These are phyloP conservation scores for Candida montana DNA, from an alignment of 805 yeast genomes.

Conservation along the genomic window DNA sequence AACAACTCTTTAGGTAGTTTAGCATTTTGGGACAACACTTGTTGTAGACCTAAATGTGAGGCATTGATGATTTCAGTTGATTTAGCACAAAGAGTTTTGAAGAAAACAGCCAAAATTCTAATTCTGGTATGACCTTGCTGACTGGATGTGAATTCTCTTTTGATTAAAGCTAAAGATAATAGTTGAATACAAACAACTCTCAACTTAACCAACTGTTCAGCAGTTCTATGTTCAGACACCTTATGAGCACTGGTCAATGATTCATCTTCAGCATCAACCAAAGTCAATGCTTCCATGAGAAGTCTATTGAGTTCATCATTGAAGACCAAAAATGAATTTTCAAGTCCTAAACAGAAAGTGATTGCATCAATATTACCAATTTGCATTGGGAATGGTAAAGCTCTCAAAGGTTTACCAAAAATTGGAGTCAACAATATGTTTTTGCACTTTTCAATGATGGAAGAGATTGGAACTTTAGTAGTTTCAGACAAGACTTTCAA, in stretches of 20 bases:
- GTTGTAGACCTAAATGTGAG: constrained; percentile 82
- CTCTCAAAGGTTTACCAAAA: constrained; percentile 93
- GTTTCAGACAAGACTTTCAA: constrained; percentile 63
- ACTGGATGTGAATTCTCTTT: constrained; percentile 74
- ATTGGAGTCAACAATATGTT: constrained; percentile 83
- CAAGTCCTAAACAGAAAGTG: constrained; percentile 81
- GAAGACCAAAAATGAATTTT: constrained; percentile 74
- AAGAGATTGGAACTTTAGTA: constrained; percentile 62
- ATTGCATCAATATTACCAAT: constrained; percentile 97
- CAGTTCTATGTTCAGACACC: constrained; percentile 78
- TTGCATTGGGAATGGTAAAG: constrained; percentile 97
- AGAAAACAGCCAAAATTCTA: constrained; percentile 86
- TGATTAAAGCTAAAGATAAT: constrained; percentile 75
- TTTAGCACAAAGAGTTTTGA: constrained; percentile 83
- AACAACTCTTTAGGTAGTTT: constrained; percentile 88
- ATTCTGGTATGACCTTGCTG: constrained; percentile 76
- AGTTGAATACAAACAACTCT: constrained; percentile 86
- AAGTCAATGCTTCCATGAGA: constrained; percentile 82
- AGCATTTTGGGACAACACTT: constrained; percentile 77
- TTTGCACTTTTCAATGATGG: constrained; percentile 78
- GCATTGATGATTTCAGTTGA: constrained; percentile 88
- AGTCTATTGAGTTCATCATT: constrained; percentile 85
- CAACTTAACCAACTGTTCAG: constrained; percentile 81
- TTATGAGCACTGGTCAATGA: constrained; percentile 85
- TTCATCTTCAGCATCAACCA: constrained; percentile 97